Evolutionary conservation across 805 yeast species (phyloP).

Genomic region (Saccharomycopsis microspora): DNA sequence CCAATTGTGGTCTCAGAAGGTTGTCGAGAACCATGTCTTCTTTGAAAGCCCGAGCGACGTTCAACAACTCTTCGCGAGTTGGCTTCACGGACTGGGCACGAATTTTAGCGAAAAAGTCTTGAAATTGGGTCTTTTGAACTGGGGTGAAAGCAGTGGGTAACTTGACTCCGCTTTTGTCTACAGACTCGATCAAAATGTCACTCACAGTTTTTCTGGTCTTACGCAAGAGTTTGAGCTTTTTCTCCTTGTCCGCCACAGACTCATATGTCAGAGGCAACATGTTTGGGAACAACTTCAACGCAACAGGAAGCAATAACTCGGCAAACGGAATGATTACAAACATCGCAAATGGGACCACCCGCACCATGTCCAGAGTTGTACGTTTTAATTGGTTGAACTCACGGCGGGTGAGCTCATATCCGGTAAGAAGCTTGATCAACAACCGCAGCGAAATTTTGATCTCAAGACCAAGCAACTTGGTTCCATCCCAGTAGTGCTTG

Average conservation of each 20-base stretch:
- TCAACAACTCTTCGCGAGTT: conserved; percentile 56
- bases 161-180: conserved; percentile 57
- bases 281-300: conserved; percentile 87
- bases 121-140: conserved; percentile 70
- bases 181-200: conserved; percentile 50
- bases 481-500: conserved; percentile 91
- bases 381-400: conserved; percentile 81
- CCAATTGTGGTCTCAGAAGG: conserved; percentile 79
- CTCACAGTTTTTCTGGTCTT: conserved; percentile 56
- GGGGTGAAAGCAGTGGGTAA: conserved; percentile 47
- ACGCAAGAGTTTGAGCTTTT: conserved; percentile 43
- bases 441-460: conserved; percentile 74
- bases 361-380: conserved; percentile 73
- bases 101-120: conserved; percentile 64
- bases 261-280: conserved; percentile 89
- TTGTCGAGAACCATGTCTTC: conserved; percentile 92
- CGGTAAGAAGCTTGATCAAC: conserved; percentile 71
- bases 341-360: conserved; percentile 88
- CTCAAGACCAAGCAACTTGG: conserved; percentile 86
- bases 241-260: conserved; percentile 46
- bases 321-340: conserved; percentile 91
- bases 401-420: conserved; percentile 85
- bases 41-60: conserved; percentile 83
- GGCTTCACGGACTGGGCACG: conserved; percentile 51
- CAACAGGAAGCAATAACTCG: conserved; percentile 80